Evolutionary conservation across 202 grass and related monocot genomes (phyloP).

Genomic region (Elaeis oleifera): DNA sequence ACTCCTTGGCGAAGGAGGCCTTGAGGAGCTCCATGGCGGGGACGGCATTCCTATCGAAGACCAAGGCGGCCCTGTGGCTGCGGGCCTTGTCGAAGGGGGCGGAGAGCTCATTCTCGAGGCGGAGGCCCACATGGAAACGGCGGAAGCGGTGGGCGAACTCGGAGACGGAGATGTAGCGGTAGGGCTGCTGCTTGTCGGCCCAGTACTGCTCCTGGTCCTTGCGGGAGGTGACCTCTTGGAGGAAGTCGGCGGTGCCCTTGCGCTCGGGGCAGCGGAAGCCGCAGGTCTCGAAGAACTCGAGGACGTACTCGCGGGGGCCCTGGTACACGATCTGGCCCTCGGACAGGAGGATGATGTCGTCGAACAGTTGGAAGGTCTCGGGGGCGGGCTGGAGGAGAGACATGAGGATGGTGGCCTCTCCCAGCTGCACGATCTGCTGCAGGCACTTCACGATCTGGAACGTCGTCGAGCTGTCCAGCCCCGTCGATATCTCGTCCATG

Average conservation of each 20-base stretch:
- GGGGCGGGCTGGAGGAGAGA: slow-evolving; percentile 97
- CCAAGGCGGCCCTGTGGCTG: slow-evolving; percentile 72
- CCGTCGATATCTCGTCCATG: slow-evolving; percentile 99
- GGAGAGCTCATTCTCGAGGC: slow-evolving; percentile 75
- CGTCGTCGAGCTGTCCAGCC: slow-evolving; percentile 91
- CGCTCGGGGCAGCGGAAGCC: slow-evolving; percentile 79
- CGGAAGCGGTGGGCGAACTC: slow-evolving; percentile 65
- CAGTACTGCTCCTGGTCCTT: slow-evolving; percentile 99
- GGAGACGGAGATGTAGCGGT: slow-evolving; percentile 74
- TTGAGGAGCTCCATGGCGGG: slow-evolving; percentile 66
- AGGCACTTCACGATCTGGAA: slow-evolving; percentile 98
- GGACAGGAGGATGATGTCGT: slow-evolving; percentile 84
- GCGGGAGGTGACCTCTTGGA: slow-evolving; percentile 63
- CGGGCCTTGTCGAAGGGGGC: slow-evolving; percentile 63
- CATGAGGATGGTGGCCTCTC: slow-evolving; percentile 96
- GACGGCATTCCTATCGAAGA: slow-evolving; percentile 63
- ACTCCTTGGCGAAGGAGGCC: slow-evolving; percentile 84
- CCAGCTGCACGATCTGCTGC: slow-evolving; percentile 94
- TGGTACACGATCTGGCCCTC: slow-evolving; percentile 99
- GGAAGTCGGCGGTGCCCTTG: slow-evolving; percentile 95
- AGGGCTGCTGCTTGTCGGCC: slow-evolving; percentile 56
- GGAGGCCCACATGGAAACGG: slow-evolving; percentile 65
- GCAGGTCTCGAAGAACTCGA: slow-evolving; percentile 72
- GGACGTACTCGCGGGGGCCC: slow-evolving; percentile 58
- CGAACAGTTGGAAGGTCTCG: slow-evolving; percentile 84